Evolutionary conservation across 306 rosid genomes (phyloP).

Genomic region (Lathyrus oleraceus): DNA sequence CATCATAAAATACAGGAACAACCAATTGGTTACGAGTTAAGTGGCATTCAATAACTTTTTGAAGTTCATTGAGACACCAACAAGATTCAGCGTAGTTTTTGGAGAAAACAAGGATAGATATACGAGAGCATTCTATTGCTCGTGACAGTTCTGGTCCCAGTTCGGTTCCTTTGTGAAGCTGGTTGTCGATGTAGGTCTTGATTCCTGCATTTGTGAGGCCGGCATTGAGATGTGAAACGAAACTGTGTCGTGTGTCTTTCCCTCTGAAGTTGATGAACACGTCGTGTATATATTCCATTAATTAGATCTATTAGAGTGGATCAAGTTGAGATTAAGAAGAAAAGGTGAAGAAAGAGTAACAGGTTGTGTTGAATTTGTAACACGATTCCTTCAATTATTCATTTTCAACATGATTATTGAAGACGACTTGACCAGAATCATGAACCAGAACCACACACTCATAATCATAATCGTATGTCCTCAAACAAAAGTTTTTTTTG

Average conservation of each 20-base stretch:
- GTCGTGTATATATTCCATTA: no score
- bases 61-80: not conserved
- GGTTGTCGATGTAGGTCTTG: not conserved
- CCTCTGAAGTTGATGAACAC: conserved; percentile 8
- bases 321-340: no score
- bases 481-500: no score
- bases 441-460: no score
- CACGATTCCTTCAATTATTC: no score
- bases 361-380: no score
- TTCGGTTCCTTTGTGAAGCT: not conserved
- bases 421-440: no score
- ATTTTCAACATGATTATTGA: no score
- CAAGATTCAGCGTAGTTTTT: not conserved
- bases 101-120: not conserved
- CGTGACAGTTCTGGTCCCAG: not conserved
- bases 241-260: not conserved
- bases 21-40: not conserved
- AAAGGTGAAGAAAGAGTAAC: no score
- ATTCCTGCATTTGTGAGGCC: not conserved
- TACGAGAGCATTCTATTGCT: not conserved
- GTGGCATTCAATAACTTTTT: no score
- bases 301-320: no score
- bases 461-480: no score
- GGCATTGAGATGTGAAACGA: not conserved
- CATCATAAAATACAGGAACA: not conserved